Percentiles rank a stretch among this genome's conserved stretches.
phyloP scores from a whole-genome alignment of 331 rosid species.

The Pyracantha coccinea region DNA sequence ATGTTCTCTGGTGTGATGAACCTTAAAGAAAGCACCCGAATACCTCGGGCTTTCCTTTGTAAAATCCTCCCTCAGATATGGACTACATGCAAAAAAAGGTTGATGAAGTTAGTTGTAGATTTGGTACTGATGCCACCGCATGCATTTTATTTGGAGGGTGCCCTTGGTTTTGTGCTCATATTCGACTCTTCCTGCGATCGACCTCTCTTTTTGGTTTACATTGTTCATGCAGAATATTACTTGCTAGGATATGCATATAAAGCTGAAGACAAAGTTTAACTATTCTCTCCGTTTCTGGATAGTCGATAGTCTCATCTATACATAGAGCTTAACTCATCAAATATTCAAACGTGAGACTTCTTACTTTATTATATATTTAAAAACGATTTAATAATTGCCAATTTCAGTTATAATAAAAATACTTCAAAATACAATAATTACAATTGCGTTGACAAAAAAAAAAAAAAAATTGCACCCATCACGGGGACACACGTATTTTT shows the following conservation, averaged over 20 bases:
- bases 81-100: slow-evolving; percentile 13
- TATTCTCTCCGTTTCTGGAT: not conserved
- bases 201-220: not conserved
- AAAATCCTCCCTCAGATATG: slow-evolving; percentile 10
- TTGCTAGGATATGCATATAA: not conserved
- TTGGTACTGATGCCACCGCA: slow-evolving; percentile 1
- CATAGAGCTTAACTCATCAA: too few species aligned
- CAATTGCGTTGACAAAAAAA: too few species aligned
- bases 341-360: too few species aligned
- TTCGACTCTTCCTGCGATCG: not conserved
- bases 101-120: not conserved
- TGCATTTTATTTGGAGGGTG: not conserved
- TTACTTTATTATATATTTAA: too few species aligned
- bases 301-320: too few species aligned
- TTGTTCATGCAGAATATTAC: slow-evolving; percentile 3
- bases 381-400: too few species aligned
- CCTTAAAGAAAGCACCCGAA: not conserved
- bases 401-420: too few species aligned
- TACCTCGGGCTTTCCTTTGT: not conserved
- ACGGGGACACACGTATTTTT: too few species aligned
- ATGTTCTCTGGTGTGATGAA: not conserved
- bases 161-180: not conserved
- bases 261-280: not conserved
- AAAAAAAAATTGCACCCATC: too few species aligned
- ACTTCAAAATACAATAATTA: too few species aligned